Percentiles rank a stretch among this genome's conserved stretches.
Conservation (phyloP, 2,329 filamentous ascomycete species). For the Pseudonectria foliicola region DNA sequence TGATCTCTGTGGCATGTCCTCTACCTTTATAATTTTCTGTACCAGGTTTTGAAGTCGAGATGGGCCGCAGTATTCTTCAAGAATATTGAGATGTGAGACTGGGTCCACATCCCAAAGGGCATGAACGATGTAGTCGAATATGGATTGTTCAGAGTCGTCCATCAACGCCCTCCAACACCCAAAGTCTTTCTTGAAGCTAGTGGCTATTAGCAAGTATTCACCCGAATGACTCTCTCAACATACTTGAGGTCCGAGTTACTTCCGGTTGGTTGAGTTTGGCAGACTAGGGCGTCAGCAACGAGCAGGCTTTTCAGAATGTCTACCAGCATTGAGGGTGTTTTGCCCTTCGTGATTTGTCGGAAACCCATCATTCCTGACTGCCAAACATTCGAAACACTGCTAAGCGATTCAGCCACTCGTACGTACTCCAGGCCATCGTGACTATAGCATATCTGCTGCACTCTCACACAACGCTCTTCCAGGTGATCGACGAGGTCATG, state of each 20-base stretch:
- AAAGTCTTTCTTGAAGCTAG: slow-evolving; percentile 21
- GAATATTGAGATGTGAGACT: neutral
- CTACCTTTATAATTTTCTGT: slow-evolving; percentile 14
- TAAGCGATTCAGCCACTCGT: slow-evolving; percentile 5
- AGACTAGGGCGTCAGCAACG: slow-evolving; percentile 15
- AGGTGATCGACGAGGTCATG: slow-evolving; percentile 6
- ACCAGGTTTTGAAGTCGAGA: slow-evolving; percentile 16
- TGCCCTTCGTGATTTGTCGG: slow-evolving; percentile 11
- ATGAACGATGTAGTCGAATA: slow-evolving; percentile 19
- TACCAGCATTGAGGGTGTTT: slow-evolving; percentile 5
- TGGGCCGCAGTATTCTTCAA: slow-evolving; percentile 3
- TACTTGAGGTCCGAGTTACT: slow-evolving; percentile 8
- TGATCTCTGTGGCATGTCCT: slow-evolving; percentile 2
- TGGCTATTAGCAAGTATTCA: slow-evolving; percentile 1
- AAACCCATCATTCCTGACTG: slow-evolving; percentile 10
- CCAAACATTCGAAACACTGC: slow-evolving; percentile 3
- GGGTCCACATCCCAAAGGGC: slow-evolving; percentile 14
- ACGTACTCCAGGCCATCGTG: slow-evolving; percentile 1
- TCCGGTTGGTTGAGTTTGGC: slow-evolving; percentile 4
- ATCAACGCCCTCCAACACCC: slow-evolving; percentile 19
- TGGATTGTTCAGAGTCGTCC: slow-evolving; percentile 5
- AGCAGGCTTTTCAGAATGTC: slow-evolving; percentile 11
- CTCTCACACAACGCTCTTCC: slow-evolving; percentile 5
- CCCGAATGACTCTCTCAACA: neutral
- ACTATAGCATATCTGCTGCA: slow-evolving; percentile 3